phyloP scores from a whole-genome alignment of 2,329 filamentous ascomycete species.

The Fusarium sp. region DNA sequence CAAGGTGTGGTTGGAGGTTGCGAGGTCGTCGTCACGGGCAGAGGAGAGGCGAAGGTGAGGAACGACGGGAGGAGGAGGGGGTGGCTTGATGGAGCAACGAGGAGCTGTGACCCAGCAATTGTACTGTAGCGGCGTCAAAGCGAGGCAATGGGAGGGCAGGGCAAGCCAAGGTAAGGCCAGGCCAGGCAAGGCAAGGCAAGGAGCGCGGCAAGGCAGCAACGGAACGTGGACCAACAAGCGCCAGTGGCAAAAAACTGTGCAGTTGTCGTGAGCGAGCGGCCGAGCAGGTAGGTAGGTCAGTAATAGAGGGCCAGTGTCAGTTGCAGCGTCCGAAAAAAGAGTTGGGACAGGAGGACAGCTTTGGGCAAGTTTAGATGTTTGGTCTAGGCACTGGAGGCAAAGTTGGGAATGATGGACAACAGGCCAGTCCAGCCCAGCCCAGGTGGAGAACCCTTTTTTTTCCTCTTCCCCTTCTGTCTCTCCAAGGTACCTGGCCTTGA shows the following conservation, averaged over 20 bases:
- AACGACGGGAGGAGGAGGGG: conserved; percentile 43
- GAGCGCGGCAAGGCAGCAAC: conserved; percentile 31
- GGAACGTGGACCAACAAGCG: conserved; percentile 29
- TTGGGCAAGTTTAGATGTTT: conserved; percentile 31
- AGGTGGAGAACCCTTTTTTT: conserved; percentile 33
- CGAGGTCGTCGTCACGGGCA: conserved; percentile 43
- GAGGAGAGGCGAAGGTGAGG: conserved; percentile 39
- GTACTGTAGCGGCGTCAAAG: conserved; percentile 34
- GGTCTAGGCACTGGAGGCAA: conserved; percentile 34
- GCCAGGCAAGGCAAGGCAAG: conserved; percentile 31
- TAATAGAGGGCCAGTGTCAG: no score
- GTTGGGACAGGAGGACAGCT: conserved; percentile 29
- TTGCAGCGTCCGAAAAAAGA: conserved; percentile 32
- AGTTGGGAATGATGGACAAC: conserved; percentile 31
- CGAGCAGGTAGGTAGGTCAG: no score
- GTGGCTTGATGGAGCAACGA: conserved; percentile 46
- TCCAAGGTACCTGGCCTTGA: conserved; percentile 15
- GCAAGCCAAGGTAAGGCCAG: conserved; percentile 17
- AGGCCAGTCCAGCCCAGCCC: conserved; percentile 11
- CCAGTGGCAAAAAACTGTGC: conserved; percentile 35
- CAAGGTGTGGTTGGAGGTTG: conserved; percentile 36
- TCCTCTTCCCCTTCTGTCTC: conserved; percentile 5
- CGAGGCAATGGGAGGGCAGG: conserved; percentile 29
- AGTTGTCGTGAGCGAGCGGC: conserved; percentile 18
- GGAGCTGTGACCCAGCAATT: conserved; percentile 42